phyloP scores from a whole-genome alignment of 1,139 yeast species.

The Citeromyces hawaiiensis region DNA sequence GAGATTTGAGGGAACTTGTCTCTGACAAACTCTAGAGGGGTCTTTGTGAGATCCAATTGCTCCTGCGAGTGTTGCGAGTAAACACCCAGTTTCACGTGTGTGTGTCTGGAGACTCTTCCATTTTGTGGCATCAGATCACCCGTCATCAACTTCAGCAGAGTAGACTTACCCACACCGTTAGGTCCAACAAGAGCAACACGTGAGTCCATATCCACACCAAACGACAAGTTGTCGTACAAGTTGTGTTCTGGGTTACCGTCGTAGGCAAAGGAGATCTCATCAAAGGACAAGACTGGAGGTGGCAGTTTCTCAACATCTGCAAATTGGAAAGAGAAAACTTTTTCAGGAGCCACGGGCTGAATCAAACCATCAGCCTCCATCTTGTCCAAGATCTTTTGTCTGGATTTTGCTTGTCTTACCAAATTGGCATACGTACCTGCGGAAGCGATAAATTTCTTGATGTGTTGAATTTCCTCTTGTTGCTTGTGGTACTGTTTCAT shows the following conservation, averaged over 20 bases:
- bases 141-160: constrained; percentile 90
- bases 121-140: constrained; percentile 81
- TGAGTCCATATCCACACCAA: constrained; percentile 99
- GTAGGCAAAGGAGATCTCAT: constrained; percentile 86
- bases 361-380: constrained; percentile 99
- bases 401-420: constrained; percentile 97
- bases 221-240: constrained; percentile 80
- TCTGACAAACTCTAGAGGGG: constrained; percentile 93
- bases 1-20: constrained; percentile 81
- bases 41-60: constrained; percentile 88
- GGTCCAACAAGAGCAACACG: constrained; percentile 98
- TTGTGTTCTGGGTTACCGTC: constrained; percentile 81
- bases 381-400: constrained; percentile 98
- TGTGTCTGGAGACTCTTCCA: constrained; percentile 95
- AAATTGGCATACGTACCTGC: constrained; percentile 99
- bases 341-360: constrained; percentile 86
- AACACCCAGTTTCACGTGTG: constrained; percentile 96
- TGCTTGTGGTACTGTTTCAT: constrained; percentile 95
- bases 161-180: constrained; percentile 98
- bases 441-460: constrained; percentile 96
- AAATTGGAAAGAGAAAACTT: constrained; percentile 86
- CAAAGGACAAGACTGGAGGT: constrained; percentile 97
- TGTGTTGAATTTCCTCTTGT: constrained; percentile 97
- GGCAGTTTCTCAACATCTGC: constrained; percentile 96
- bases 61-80: constrained; percentile 99